Percentiles rank a stretch among this genome's conserved stretches.
phyloP scores from a whole-genome alignment of 805 yeast genomes.

The Candida dendrica region DNA sequence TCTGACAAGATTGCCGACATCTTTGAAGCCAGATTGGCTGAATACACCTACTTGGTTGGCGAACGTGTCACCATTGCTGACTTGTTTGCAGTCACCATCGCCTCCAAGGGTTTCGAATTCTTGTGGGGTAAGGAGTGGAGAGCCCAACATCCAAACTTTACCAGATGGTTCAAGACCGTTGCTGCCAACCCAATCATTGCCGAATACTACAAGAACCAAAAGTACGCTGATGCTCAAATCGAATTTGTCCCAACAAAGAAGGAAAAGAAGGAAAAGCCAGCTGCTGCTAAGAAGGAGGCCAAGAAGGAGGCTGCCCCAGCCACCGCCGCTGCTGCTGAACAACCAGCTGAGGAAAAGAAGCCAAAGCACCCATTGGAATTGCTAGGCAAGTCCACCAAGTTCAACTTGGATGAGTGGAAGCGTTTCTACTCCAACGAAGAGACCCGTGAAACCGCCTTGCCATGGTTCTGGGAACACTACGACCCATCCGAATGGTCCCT shows the following conservation, averaged over 20 bases:
- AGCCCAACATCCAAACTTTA: conserved; percentile 48
- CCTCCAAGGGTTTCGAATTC: conserved; percentile 47
- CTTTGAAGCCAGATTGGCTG: conserved; percentile 50
- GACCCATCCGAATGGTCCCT: conserved; percentile 91
- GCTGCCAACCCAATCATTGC: conserved; percentile 38
- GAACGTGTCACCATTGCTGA: conserved; percentile 65
- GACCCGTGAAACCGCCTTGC: conserved; percentile 87
- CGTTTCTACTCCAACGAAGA: conserved; percentile 95
- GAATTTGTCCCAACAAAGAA: conserved; percentile 73
- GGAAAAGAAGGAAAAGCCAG: conserved; percentile 35
- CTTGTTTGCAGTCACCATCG: conserved; percentile 41
- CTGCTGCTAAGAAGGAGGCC: conserved; percentile 36
- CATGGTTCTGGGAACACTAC: conserved; percentile 97
- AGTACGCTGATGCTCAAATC: conserved; percentile 58
- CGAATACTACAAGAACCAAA: conserved; percentile 41
- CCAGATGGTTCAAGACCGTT: conserved; percentile 68
- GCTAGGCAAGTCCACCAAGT: conserved; percentile 63
- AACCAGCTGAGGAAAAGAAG: conserved; percentile 56
- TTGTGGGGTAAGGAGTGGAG: conserved; percentile 64
- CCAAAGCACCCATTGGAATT: conserved; percentile 87
- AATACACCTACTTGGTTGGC: conserved; percentile 63
- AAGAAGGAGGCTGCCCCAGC: conserved; percentile 28
- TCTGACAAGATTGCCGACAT: conserved; percentile 33
- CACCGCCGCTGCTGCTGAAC: conserved; percentile 28
- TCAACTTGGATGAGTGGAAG: conserved; percentile 88